Evolutionary conservation across 306 rosid species (phyloP).

Genomic region (Malus sieversii): DNA sequence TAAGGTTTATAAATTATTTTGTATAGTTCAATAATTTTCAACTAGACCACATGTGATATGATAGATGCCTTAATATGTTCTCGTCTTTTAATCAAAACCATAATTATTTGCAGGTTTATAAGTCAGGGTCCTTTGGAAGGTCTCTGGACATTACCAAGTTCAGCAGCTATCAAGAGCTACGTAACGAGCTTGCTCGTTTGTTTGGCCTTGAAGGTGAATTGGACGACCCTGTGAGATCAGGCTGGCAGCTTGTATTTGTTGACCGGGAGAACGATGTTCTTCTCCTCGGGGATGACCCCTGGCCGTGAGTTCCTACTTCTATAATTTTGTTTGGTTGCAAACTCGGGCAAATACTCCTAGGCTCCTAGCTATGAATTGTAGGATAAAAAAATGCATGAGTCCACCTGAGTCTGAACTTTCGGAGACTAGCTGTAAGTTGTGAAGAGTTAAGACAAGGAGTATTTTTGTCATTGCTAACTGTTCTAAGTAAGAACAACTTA

Average conservation of each 20-base stretch:
- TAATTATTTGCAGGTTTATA: conserved; percentile 35
- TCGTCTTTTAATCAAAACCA: not conserved
- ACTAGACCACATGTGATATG: not conserved
- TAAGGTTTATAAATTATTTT: not conserved
- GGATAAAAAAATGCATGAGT: not conserved
- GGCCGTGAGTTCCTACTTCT: conserved; percentile 42
- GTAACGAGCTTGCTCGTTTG: conserved; percentile 80
- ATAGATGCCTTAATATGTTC: not conserved
- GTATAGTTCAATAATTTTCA: not conserved
- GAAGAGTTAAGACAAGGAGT: not conserved
- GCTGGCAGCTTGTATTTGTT: conserved; percentile 99
- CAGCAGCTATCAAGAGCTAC: conserved; percentile 77
- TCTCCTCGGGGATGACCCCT: conserved; percentile 77
- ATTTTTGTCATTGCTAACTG: not conserved
- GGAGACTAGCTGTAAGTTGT: not conserved
- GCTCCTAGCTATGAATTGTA: not conserved
- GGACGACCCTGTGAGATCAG: conserved; percentile 96
- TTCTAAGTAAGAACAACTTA: not conserved
- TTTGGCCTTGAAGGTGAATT: conserved; percentile 77
- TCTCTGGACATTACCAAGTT: conserved; percentile 65
- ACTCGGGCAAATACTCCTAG: not conserved
- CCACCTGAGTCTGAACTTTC: not conserved
- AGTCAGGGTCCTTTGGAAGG: conserved; percentile 58
- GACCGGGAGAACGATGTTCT: conserved; percentile 92
- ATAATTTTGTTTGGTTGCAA: not conserved